Evolutionary conservation across 257 asterid species (phyloP), one percentile per base, ranked within the genome.

Genomic region (Agastache rugosa): DNA sequence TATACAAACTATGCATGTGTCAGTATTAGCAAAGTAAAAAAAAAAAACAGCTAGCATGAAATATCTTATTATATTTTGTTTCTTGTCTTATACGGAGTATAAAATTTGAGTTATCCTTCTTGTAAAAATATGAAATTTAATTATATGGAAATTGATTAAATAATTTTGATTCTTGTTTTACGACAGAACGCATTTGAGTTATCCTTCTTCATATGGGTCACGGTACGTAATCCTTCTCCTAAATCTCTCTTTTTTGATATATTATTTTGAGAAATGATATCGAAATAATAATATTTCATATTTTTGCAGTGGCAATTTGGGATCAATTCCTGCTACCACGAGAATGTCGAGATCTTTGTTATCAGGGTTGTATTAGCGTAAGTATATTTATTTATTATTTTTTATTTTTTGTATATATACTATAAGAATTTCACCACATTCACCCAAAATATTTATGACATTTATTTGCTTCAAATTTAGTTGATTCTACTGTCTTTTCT

Each of bases 141-240:
- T 31, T 3, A 45, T 3, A 45, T 45, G n/a, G 6, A 12, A 14
- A 45, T 12, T 15, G 1, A 4, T 31, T 8, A 8, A 8, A 58
- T 66, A 35, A 19, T 42, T 67, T 63, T 50, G n/a, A 10, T 10
- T 55, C 0, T 39, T 59, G 23, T 60, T 73, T 64, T 55, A 34
- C 72, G 25, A 71, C 85, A 91, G 97, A 91, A 91, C 63, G 88
- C 96, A 7, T 87, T 87, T 41, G 93, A 89, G 77, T 45, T 87
- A 27, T 78, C 96, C 5, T 91, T 91, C 87, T 85, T 89, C 88
- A 20, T 87, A 35, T 91, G 96, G 96, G 93, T 86, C 29, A 85
- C 92, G 93, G 93, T 89, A 83, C 60, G 23, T 11, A 67, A 16
- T 56, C 19, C 19, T 22, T 25, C 56, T 34, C 12, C 25, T n/a